phyloP scores from a whole-genome alignment of 179 eudicot species.

The Carnegiea gigantea region DNA sequence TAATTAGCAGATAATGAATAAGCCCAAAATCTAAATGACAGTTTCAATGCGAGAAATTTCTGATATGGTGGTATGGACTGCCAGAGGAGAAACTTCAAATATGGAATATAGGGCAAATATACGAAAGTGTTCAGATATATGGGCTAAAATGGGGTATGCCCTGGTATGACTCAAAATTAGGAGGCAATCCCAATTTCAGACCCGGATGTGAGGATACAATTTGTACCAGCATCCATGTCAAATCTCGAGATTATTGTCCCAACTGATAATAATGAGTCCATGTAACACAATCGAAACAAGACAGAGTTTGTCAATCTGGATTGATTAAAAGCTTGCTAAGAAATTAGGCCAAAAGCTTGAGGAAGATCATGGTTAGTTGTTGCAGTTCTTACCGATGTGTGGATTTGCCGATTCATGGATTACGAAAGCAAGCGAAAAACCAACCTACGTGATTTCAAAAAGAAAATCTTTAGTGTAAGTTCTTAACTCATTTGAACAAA shows the following conservation, averaged over 20 bases:
- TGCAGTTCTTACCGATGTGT: constrained; percentile 68
- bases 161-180: too few species aligned
- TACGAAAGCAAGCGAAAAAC: constrained; percentile 90
- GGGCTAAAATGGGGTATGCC: too few species aligned
- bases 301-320: neutral
- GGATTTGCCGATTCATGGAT: constrained; percentile 99
- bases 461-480: neutral
- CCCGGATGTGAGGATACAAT: too few species aligned
- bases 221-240: too few species aligned
- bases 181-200: too few species aligned
- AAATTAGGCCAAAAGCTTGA: neutral
- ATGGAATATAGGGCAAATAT: too few species aligned
- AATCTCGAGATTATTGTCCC: neutral
- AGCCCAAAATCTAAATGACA: neutral
- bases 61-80: too few species aligned
- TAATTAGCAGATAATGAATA: neutral
- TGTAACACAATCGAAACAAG: neutral
- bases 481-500: neutral
- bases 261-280: neutral
- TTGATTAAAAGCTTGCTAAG: neutral
- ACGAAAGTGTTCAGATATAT: too few species aligned
- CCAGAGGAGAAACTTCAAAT: too few species aligned
- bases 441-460: constrained; percentile 59
- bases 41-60: neutral
- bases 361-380: neutral